A percentile compares a stretch with the other conserved stretches of the same genome.
Conservation (phyloP, 2,329 filamentous ascomycete genomes). For the Pseudogymnoascus sp. region DNA sequence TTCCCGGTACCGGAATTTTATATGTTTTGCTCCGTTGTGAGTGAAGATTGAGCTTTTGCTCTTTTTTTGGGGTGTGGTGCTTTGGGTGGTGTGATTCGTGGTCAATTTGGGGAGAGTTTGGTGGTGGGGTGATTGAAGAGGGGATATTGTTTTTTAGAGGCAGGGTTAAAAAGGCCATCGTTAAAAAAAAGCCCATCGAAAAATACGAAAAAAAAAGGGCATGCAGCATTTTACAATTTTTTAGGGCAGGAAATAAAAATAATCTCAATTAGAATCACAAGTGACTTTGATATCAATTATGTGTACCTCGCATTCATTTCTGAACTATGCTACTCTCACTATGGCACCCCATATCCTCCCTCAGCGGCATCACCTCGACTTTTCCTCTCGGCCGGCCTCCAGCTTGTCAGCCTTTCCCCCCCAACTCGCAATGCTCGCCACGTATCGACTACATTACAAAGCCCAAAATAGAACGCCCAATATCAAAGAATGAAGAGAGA, state of each 20-base stretch:
- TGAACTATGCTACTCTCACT: background rate
- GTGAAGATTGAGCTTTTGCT: background rate
- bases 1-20: conserved; percentile 13
- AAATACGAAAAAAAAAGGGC: no score
- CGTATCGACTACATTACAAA: conserved; percentile 23
- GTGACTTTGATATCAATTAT: background rate
- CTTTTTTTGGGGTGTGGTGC: background rate
- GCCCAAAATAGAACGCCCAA: conserved; percentile 7
- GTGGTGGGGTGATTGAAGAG: no score
- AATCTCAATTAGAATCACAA: background rate
- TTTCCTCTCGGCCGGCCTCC: background rate
- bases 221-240: no score
- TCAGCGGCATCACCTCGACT: background rate
- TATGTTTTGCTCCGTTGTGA: background rate
- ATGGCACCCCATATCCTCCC: background rate
- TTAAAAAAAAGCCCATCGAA: no score
- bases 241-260: background rate
- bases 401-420: background rate
- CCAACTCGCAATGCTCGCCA: conserved; percentile 31
- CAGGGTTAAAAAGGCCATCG: no score
- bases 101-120: no score
- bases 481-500: background rate
- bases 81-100: no score
- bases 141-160: no score
- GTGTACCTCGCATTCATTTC: background rate